These are phyloP conservation scores for Schizosaccharomyces octosporus DNA, from an alignment of 805 yeast genomes.

Conservation along the genomic window DNA sequence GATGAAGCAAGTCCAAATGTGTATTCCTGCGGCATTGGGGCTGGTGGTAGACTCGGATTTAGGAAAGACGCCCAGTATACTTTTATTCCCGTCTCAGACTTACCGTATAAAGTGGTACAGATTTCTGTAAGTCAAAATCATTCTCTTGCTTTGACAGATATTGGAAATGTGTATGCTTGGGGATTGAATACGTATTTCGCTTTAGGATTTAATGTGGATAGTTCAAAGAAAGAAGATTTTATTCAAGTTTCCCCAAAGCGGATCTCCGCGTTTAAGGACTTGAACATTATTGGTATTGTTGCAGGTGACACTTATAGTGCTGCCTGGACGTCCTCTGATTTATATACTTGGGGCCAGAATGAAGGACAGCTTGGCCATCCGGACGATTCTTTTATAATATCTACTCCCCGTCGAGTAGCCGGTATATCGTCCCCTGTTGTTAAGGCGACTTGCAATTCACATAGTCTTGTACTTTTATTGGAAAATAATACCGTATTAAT, in stretches of 20 bases:
- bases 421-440: conserved; percentile 2
- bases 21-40: conserved; percentile 39
- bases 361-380: conserved; percentile 56
- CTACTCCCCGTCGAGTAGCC: conserved; percentile 18
- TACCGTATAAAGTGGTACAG: conserved; percentile 13
- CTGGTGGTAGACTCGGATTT: conserved; percentile 50
- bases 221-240: conserved; percentile 9
- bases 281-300: conserved; percentile 21
- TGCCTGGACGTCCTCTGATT: conserved; percentile 25
- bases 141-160: conserved; percentile 28
- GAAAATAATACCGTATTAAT: neutral
- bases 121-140: conserved; percentile 43
- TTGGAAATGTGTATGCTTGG: conserved; percentile 47
- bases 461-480: neutral
- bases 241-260: conserved; percentile 17
- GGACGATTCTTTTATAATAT: conserved; percentile 6
- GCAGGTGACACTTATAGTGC: conserved; percentile 51
- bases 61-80: conserved; percentile 10
- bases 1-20: conserved; percentile 23
- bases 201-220: conserved; percentile 24
- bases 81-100: conserved; percentile 18
- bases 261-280: conserved; percentile 21
- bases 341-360: conserved; percentile 56
- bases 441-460: neutral
- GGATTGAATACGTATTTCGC: conserved; percentile 51